Evolutionary conservation across 1,139 yeast species (phyloP).

Genomic region (Geotrichum histeridarum): DNA sequence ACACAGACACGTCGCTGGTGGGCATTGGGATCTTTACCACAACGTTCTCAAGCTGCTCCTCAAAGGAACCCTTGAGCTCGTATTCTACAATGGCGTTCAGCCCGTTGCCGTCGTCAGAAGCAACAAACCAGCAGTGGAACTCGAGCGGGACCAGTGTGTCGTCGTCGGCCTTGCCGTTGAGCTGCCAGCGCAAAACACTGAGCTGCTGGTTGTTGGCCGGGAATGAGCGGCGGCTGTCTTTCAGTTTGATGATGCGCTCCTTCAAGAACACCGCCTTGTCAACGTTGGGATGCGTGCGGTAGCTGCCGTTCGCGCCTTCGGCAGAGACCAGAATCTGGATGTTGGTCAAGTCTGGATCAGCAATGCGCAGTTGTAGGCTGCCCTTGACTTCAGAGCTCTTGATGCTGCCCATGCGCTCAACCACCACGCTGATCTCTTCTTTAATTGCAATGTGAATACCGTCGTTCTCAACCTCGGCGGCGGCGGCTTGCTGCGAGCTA

Average conservation of each 20-base stretch:
- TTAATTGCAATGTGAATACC: slow-evolving; percentile 75
- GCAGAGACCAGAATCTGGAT: slow-evolving; percentile 58
- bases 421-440: slow-evolving; percentile 72
- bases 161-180: slow-evolving; percentile 41
- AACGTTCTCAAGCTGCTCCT: slow-evolving; percentile 51
- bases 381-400: slow-evolving; percentile 79
- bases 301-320: slow-evolving; percentile 50
- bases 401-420: slow-evolving; percentile 80
- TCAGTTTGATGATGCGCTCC: slow-evolving; percentile 59
- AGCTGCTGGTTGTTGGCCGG: slow-evolving; percentile 87
- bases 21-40: slow-evolving; percentile 63
- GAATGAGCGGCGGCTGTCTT: slow-evolving; percentile 73
- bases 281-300: slow-evolving; percentile 93
- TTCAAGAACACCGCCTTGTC: slow-evolving; percentile 67
- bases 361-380: slow-evolving; percentile 81
- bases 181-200: slow-evolving; percentile 83
- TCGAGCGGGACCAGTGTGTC: slow-evolving; percentile 58
- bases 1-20: slow-evolving; percentile 44
- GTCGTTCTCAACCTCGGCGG: slow-evolving; percentile 43
- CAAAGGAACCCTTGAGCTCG: slow-evolving; percentile 54
- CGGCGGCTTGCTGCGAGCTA: not conserved
- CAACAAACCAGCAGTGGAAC: slow-evolving; percentile 80
- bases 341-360: slow-evolving; percentile 61
- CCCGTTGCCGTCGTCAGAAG: slow-evolving; percentile 46
- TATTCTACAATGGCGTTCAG: slow-evolving; percentile 84